Base-by-base conservation (phyloP, 495 filamentous ascomycete genomes). In the Lasiosphaeria miniovina region DNA sequence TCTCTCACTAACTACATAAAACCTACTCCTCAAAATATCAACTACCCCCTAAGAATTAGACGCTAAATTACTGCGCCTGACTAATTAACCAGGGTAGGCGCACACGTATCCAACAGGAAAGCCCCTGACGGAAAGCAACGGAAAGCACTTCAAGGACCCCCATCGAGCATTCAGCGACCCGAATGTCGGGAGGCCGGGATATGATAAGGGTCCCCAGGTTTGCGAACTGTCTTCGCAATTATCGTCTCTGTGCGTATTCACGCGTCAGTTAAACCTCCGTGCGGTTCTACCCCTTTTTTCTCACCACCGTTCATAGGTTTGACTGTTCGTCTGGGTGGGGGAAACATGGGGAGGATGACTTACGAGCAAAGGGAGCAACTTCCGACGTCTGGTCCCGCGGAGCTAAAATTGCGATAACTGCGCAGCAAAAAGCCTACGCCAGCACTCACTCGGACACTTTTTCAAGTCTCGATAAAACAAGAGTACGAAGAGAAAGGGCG, bases 131-230 rank as follows among this genome's bases (percentile, higher is more conserved):
- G 24, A 24, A 24, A 24, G 24, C n/a, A n/a, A n/a, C n/a, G 54
- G 54, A 32, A 48, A 56, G 38, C 54, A 46, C 48, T 40, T 33
- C n/a, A 56, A 14, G 3, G 41, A 48, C 4, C 54, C 54, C 54
- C 54, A 56, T 36, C 15, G 17, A 6, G 41, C 24, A 40, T 56
- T 56, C 32, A 46, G 54, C 17, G n/a, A 31, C 4, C 41, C 41
- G 43, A 56, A 56, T 56, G 54, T 56, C 40, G 54, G 8, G 8
- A 56, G 38, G 41, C 54, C 54, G 32, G 54, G 54, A 56, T 56
- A 33, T 6, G n/a, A 7, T 4, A 56, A 14, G 15, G 54, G 43
- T 0, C 54, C 54, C 15, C 34, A 56, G 3, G 54, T 48, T n/a
- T 46, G 31, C 10, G 54, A 56, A 10, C 17, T n/a, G 17, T 17